Base-by-base conservation (phyloP, 2,329 filamentous ascomycete genomes). In the Zasmidium angulare region DNA sequence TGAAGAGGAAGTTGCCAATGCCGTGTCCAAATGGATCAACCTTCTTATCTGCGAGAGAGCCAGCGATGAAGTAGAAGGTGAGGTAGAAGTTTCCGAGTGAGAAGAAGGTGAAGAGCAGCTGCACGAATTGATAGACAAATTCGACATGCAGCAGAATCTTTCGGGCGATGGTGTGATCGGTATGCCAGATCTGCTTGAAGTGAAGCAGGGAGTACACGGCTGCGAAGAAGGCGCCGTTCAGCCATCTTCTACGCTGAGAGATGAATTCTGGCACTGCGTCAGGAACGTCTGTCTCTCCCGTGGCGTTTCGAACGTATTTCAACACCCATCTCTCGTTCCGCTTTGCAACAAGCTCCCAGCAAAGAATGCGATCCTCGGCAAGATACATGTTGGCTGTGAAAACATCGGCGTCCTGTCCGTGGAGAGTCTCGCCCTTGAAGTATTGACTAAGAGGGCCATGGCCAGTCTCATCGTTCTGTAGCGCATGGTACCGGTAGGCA, bases 221-320 rank as follows among this genome's bases (percentile, higher is more conserved):
- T 0, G 95, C 96, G 74, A 99, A 99, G 81, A 99, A 99, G 66
- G 95, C 95, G 72, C 95, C 95, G 74, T 99, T 99, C 63, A 99
- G 87, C 95, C 95, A 99, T 76, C 95, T 86, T 72, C 95, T 87
- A 71, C 95, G 89, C 72, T 99, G 95, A 0, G 93, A 98, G 71
- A 99, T 93, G 72, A 99, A 99, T 70, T 99, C 95, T 1, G 96
- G 93, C 1, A 99, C 90, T 9, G 90, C 78, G 75, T 99, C 95
- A 90, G 69, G 95, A 56, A 99, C 95, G 80, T 99, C 95, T 0
- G 96, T 99, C 78, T 99, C 96, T 72, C 96, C 95, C 50, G 90
- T 96, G 63, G 95, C 96, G 66, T 88, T 89, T 80, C 96, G 96
- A 65, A 99, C 96, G 69, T 98, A 99, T 77, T 97, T 97, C 77